A percentile compares a stretch with the other conserved stretches of the same genome.
Evolutionary conservation across 2,329 filamentous ascomycete genomes (phyloP).

Genomic region (Lachnum nothofagi): DNA sequence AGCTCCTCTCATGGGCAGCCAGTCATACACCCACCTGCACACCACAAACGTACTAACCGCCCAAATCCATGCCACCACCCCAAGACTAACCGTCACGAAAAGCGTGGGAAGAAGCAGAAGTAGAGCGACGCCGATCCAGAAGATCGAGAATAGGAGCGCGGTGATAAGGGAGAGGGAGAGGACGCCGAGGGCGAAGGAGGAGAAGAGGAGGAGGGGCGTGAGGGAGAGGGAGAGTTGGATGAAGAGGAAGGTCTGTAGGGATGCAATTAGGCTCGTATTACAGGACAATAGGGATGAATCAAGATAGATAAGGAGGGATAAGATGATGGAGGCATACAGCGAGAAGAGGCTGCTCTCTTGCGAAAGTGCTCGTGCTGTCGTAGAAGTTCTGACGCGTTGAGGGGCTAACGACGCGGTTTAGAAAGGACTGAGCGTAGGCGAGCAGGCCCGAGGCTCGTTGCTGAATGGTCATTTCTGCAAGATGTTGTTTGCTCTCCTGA

Average conservation of each 20-base stretch:
- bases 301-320: neutral
- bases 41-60: constrained; percentile 54
- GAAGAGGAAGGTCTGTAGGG: constrained; percentile 58
- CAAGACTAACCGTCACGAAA: constrained; percentile 58
- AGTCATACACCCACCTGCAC: constrained; percentile 43
- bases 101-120: constrained; percentile 64
- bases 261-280: constrained; percentile 9
- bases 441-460: constrained; percentile 19
- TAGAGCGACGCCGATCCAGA: constrained; percentile 62
- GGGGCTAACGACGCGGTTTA: constrained; percentile 55
- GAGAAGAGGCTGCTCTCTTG: constrained; percentile 60
- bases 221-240: constrained; percentile 61
- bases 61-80: constrained; percentile 63
- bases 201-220: constrained; percentile 64
- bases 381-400: constrained; percentile 54
- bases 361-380: constrained; percentile 50
- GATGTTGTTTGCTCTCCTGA: neutral
- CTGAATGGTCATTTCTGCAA: constrained; percentile 18
- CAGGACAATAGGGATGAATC: neutral
- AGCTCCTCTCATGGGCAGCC: constrained; percentile 22
- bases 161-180: constrained; percentile 57
- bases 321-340: constrained; percentile 48
- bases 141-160: constrained; percentile 60
- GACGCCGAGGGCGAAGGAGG: constrained; percentile 58
- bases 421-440: constrained; percentile 17